Base-by-base conservation (phyloP, 495 filamentous ascomycete genomes). In the Aspergillus steynii region DNA sequence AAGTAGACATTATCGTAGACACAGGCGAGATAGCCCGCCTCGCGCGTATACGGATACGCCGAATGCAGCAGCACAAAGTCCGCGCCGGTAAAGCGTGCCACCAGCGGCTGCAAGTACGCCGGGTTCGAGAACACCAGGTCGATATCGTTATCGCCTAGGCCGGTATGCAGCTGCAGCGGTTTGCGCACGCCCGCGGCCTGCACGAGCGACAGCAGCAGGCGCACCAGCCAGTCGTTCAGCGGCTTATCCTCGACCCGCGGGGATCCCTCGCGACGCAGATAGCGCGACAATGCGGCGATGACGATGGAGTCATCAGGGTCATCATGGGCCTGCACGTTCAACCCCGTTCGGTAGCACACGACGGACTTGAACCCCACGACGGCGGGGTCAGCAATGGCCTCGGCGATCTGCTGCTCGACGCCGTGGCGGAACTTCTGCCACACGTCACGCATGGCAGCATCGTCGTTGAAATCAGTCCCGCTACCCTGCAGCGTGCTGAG, bases 301-400 rank as follows among this genome's bases (percentile, higher is more conserved):
- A 77, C 25, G 50, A 20, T 29, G 0, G 47, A n/a, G 25, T 60
- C 54, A 6, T 64, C 59, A 26, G 63, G 56, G 49, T 77, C 73
- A 7, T 76, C 72, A 3, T 66, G 53, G 4, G 69, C 53, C 42
- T 75, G 68, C 5, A 81, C 66, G 46, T 79, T 82, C 14, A 97
- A 78, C 0, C 93, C 92, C 2, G 85, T 90, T 12, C 93, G 84
- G 68, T 96, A 96, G 70, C 92, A 96, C 53, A 96, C 81, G 31
- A 93, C 85, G 5, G 86, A 89, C 70, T 96, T 96, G 80, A 97
- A 97, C 5, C 83, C 93, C 6, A 85, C 91, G 29, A 96, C 89
- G 14, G 87, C 82, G 1, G 82, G 76, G 68, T 95, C 87, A 0
- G 77, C 71, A 49, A 90, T 75, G 0, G 83, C 82, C 12, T 68